Conservation (phyloP, 805 yeast species). For the Candida sonorensis region DNA sequence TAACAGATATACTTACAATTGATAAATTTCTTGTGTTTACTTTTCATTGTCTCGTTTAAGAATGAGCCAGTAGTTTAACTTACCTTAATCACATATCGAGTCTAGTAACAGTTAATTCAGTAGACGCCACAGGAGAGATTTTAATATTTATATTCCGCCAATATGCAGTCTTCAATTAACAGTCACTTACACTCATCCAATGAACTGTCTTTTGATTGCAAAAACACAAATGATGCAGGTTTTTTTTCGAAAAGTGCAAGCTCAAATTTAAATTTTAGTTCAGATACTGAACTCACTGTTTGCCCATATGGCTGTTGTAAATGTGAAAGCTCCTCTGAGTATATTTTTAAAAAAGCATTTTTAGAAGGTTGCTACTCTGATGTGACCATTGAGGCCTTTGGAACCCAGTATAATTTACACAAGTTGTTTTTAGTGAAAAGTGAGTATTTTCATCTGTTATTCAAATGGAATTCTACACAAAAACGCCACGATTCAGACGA, state of each 20-base stretch:
- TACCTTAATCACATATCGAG: no score
- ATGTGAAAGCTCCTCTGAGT: conserved; percentile 18
- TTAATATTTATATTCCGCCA: no score
- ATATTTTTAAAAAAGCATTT: conserved; percentile 33
- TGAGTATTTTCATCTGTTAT: conserved; percentile 40
- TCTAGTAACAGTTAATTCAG: no score
- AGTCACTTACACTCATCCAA: no score
- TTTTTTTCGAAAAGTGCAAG: neutral
- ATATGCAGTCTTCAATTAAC: no score
- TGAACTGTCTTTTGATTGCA: no score
- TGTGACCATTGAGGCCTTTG: conserved; percentile 41
- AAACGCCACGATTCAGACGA: conserved; percentile 1
- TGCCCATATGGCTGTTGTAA: conserved; percentile 26
- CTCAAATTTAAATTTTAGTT: neutral
- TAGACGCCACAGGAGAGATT: no score
- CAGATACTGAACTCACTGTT: conserved; percentile 3
- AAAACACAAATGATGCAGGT: no score
- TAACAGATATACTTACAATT: no score
- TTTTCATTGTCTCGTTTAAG: no score
- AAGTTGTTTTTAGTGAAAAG: conserved; percentile 37
- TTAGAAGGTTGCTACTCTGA: conserved; percentile 42
- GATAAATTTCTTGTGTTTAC: no score
- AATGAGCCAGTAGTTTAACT: no score
- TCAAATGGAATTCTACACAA: conserved; percentile 24
- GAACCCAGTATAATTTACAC: conserved; percentile 37